Evolutionary conservation across 192 early-diverging fungal genomes (phyloP).

Genomic region (Diversispora epigaea): DNA sequence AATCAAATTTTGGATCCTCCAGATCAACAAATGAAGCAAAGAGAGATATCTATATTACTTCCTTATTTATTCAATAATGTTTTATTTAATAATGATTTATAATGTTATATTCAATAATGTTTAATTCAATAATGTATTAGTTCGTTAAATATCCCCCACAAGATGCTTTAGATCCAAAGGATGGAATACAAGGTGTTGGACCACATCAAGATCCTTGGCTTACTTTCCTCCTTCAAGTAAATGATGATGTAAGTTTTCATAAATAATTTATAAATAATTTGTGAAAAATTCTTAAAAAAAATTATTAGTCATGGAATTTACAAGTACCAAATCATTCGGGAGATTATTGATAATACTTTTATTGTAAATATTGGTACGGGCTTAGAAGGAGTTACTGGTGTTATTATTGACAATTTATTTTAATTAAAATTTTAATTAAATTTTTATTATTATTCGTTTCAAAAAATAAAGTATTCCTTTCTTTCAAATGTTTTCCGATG

Average conservation of each 20-base stretch:
- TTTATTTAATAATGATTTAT: too few relatives aligned
- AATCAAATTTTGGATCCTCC: neutral
- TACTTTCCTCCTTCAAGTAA: neutral
- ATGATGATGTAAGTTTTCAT: neutral
- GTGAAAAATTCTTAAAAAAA: too few relatives aligned
- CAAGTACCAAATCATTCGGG: neutral
- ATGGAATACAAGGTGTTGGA: neutral
- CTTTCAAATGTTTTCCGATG: neutral
- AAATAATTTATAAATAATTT: too few relatives aligned
- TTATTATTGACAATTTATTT: neutral
- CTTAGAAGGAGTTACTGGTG: neutral
- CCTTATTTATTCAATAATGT: too few relatives aligned
- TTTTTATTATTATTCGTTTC: neutral
- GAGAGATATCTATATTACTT: neutral
- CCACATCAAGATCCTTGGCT: neutral
- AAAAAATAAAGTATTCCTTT: neutral
- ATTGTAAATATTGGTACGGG: neutral
- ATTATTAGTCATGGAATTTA: neutral
- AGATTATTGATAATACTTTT: neutral
- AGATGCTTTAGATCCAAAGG: neutral
- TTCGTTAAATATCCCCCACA: neutral
- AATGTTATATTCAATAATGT: neutral
- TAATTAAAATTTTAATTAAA: neutral
- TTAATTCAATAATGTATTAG: neutral
- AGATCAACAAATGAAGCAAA: neutral